Base-by-base conservation (phyloP, 306 rosid genomes). In the Prunus mira region DNA sequence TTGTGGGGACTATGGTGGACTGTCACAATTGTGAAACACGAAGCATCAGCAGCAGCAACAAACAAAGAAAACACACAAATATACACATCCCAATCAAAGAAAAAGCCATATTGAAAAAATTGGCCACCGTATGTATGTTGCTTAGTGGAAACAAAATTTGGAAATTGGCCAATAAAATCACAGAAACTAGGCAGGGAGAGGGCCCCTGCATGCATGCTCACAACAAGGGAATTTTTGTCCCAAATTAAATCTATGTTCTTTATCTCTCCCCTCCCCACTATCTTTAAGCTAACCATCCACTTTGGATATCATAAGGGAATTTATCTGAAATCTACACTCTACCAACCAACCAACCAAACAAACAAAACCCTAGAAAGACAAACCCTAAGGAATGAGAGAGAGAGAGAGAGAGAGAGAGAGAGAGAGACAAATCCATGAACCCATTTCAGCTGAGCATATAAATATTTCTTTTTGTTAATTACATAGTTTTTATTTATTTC, bases 291-390 rank as follows among this genome's bases (percentile, higher is more conserved):
- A 20, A 38, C 87, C 78, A 77, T 80, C 87, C 78, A 77, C 81
- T 78, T 84, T 77, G 73, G 77, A 86, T 72, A 34, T 34, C 8
- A 34, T 34, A 46, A 27, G 43, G 25, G 14, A 46, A 66, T 8
- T 9, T 25, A 61, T 25, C 11, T 28, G 47, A 56, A 19, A 61
- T 74, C n/a, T 18, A 28, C 43, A 38, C 43, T 38, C 25, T 19
- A 55, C 60, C 15, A 55, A 32, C 72, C 76, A 51, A 81, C 76
- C 81, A 86, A 84, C 73, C 80, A 79, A 66, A 54, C 15, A 77
- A 66, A 54, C 13, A 77, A 77, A 74, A 72, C 79, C 51, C 80
- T 76, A 77, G 74, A 83, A 80, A 90, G 87, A 88, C 86, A 88
- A 88, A 47, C 58, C 77, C 78, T 9, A 12, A 3, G 22, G 25